Base-by-base conservation (phyloP, 2,329 filamentous ascomycete genomes). In the Botrytis paeoniae region DNA sequence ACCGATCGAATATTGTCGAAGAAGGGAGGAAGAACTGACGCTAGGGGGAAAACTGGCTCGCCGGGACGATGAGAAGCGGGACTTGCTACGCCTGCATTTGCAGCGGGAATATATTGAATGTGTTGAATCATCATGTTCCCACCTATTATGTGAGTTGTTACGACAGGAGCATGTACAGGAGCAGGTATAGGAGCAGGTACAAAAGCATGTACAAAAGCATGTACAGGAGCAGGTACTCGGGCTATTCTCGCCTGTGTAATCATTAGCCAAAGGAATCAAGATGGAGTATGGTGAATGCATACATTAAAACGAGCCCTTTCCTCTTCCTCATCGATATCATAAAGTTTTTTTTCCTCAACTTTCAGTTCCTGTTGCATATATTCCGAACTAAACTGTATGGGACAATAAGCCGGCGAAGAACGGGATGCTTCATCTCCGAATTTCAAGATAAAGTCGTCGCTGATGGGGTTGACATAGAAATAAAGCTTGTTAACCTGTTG, bases 271-370 rank as follows among this genome's bases (percentile, higher is more conserved):
- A 20, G 32, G 16, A 9, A 54, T 12, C 3, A 45, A 43, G 12
- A 20, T 20, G 1, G 45, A 59, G n/a, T 12, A 16, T 32, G 54
- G 9, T 1, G 4, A 39, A 16, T 20, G 7, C 10, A 10, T 68
- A 20, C 35, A 0, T 4, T 1, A 54, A 1, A 1, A 16, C 10
- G 14, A 3, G 2, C 1, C 0, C 12, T 7, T n/a, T n/a, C 48
- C n/a, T 5, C 14, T 18, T 1, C 1, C 29, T 22, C 10, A 0
- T 32, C 35, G 1, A 3, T 8, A 8, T 7, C 0, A 3, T 68
- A 4, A 22, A 69, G 51, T 41, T 4, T n/a, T 14, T 0, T 0
- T 29, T 69, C 65, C 5, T 37, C 18, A 32, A 2, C 18, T 22
- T 0, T 6, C 65, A 41, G 25, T 5, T 43, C 65, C 20, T 12